Evolutionary conservation across 495 filamentous ascomycete species (phyloP).

Genomic region (Aspergillus leporis): DNA sequence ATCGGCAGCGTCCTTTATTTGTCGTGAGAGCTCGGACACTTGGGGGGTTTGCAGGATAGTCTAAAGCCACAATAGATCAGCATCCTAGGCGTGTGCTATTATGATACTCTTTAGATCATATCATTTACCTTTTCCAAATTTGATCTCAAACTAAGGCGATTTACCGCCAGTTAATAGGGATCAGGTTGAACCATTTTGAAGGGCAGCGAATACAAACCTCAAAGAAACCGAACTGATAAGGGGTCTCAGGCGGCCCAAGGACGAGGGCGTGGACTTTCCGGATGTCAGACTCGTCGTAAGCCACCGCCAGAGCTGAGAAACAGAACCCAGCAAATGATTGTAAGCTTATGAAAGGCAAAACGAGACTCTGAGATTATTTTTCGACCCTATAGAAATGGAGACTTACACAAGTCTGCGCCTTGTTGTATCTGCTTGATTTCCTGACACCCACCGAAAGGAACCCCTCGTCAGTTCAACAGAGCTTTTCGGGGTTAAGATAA

Average conservation of each 20-base stretch:
- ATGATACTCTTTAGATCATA: background rate
- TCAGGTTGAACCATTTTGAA: background rate
- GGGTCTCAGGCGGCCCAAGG: conserved; percentile 89
- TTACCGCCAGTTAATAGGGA: background rate
- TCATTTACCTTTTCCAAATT: conserved; percentile 23
- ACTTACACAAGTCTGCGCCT: conserved; percentile 76
- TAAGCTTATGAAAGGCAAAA: conserved; percentile 7
- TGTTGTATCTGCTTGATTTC: conserved; percentile 83
- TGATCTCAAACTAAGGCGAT: conserved; percentile 24
- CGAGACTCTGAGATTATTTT: background rate
- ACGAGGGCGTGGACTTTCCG: conserved; percentile 86
- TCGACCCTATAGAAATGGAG: background rate
- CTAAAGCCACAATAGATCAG: conserved; percentile 38
- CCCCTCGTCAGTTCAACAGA: conserved; percentile 20
- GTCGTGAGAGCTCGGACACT: conserved; percentile 76
- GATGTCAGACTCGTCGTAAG: conserved; percentile 82
- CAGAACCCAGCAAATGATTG: background rate
- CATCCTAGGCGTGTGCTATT: background rate
- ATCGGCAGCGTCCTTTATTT: conserved; percentile 81
- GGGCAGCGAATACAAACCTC: conserved; percentile 57
- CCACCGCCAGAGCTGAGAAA: conserved; percentile 75
- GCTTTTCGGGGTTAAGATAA: conserved; percentile 27
- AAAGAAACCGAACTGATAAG: conserved; percentile 97
- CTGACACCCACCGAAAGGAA: conserved; percentile 41
- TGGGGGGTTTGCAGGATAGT: conserved; percentile 86